A percentile compares a stretch with the other conserved stretches of the same genome.
Conservation (phyloP, 164 flowering plant species). For the Sedum album region DNA sequence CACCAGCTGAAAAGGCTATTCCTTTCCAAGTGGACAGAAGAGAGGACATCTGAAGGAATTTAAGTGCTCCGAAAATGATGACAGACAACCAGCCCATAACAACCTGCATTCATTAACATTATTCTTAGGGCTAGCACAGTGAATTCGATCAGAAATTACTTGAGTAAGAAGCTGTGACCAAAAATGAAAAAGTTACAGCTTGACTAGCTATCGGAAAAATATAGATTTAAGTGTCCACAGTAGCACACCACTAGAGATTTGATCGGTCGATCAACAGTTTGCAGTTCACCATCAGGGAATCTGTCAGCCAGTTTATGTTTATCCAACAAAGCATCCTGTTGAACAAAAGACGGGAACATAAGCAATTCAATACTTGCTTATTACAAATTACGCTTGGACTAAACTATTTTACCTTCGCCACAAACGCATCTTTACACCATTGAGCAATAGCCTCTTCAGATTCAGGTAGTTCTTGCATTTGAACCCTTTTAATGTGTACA, state of each 20-base stretch:
- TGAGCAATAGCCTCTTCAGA: constrained; percentile 62
- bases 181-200: not conserved
- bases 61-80: not conserved
- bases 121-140: not conserved
- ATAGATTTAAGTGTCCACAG: not conserved
- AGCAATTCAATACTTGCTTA: not conserved
- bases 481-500: constrained; percentile 36
- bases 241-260: constrained; percentile 53
- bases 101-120: not conserved
- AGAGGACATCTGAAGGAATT: constrained; percentile 20
- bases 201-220: not conserved
- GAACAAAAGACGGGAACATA: not conserved
- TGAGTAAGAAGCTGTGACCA: not conserved
- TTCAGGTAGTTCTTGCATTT: constrained; percentile 67
- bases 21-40: constrained; percentile 60
- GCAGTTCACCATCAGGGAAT: constrained; percentile 35
- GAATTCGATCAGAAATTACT: not conserved
- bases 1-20: constrained; percentile 29
- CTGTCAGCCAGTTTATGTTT: constrained; percentile 38
- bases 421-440: constrained; percentile 80
- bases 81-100: constrained; percentile 12
- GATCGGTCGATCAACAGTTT: constrained; percentile 47
- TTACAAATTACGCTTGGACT: not conserved
- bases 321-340: constrained; percentile 68
- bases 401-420: constrained; percentile 50